A percentile compares a stretch with the other conserved stretches of the same genome.
Evolutionary conservation across 2,329 filamentous ascomycete species (phyloP).

Genomic region (Colletotrichum tanaceti): DNA sequence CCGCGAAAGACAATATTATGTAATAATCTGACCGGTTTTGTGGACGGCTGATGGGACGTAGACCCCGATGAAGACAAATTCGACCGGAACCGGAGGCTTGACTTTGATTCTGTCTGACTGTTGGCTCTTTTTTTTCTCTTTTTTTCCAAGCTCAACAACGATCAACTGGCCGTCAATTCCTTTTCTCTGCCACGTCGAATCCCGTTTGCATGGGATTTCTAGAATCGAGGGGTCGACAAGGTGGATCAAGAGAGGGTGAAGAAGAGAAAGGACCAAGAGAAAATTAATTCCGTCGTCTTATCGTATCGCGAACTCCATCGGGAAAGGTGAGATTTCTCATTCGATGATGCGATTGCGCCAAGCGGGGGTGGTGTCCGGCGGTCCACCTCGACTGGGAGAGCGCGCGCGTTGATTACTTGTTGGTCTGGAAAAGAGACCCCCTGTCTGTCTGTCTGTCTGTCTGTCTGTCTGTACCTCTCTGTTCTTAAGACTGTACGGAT

Average conservation of each 20-base stretch:
- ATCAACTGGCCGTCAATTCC: too few species aligned
- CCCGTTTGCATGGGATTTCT: constrained; percentile 3
- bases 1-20: constrained; percentile 1
- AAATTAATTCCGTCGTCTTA: constrained; percentile 34
- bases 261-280: not conserved
- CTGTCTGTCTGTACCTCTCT: too few species aligned
- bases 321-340: constrained; percentile 39
- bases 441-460: too few species aligned
- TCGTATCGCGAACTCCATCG: constrained; percentile 37
- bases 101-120: too few species aligned
- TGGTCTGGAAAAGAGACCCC: too few species aligned
- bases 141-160: too few species aligned
- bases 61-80: too few species aligned
- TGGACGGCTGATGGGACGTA: not conserved
- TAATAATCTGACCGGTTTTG: not conserved
- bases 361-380: constrained; percentile 32
- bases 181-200: not conserved
- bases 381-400: constrained; percentile 24
- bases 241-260: too few species aligned
- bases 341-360: constrained; percentile 37
- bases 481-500: too few species aligned
- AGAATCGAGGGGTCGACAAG: not conserved
- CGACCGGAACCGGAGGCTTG: too few species aligned
- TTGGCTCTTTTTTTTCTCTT: not conserved
- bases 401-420: constrained; percentile 14